Base-by-base conservation (phyloP, 495 filamentous ascomycete species). In the Neurospora intermedia region DNA sequence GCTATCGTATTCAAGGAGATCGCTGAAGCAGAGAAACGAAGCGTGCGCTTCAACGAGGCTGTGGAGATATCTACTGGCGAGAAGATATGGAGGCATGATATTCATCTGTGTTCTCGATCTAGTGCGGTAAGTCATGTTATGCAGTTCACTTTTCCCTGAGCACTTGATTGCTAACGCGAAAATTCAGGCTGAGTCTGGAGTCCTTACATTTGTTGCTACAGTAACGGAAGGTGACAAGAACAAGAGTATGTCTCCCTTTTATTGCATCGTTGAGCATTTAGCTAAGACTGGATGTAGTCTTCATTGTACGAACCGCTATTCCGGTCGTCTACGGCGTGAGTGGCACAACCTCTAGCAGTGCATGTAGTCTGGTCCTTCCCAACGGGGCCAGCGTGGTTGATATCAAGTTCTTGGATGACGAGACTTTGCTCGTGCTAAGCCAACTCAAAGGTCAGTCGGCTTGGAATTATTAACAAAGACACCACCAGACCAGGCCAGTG, bases 11-110 rank as follows among this genome's bases (percentile, higher is more conserved):
- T 89, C 45, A 74, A 81, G 35, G 83, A 85, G 27, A 88, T 89
- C 73, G 87, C 87, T 10, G 82, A 87, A 72, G 85, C 86, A 9
- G 83, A 88, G 74, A 85, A 85, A 73, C 79, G 87, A 66, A 84
- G 83, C 70, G 87, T 89, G 7, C 79, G 84, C 18, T 88, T 89
- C 73, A 87, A 87, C 1, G 78, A 82, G 46, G 76, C 75, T 9
- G 79, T 82, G 3, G 77, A 81, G 35, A 71, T 88, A 40, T 77
- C 80, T 69, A 40, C 83, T 20, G 80, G 81, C 1, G 62, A 75
- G 46, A 78, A 72, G 38, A 81, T 87, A 27, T 82, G 78, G 73
- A 82, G 78, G 35, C 77, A 82, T 39, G 84, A 85, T 73, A 43
- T 84, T 62, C 71, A 74, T 7, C 77, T 82, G 76, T 81, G 77